phyloP scores from a whole-genome alignment of 2,329 filamentous ascomycete genomes.

The Alternaria consortialis region DNA sequence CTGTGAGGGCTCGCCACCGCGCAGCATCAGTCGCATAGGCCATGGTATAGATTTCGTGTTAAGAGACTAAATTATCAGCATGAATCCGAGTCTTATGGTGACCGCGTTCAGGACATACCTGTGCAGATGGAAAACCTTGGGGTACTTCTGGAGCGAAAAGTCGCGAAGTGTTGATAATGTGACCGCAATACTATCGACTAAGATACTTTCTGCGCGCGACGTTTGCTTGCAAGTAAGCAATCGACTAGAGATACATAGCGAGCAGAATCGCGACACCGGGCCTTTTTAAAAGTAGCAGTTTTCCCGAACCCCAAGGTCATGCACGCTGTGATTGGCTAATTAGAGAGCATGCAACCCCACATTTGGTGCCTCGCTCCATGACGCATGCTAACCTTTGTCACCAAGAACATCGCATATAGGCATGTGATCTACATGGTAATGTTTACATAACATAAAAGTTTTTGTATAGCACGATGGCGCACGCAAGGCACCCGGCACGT shows the following conservation, averaged over 20 bases:
- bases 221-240: not conserved
- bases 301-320: not conserved
- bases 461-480: not conserved
- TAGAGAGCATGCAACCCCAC: constrained; percentile 23
- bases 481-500: not conserved
- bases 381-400: constrained; percentile 7
- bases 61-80: not conserved
- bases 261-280: not conserved
- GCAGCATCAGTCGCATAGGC: constrained; percentile 42
- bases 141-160: not conserved
- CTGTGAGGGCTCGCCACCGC: constrained; percentile 55
- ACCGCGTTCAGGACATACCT: not conserved
- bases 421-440: not conserved
- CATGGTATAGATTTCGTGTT: constrained; percentile 23
- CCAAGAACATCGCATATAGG: not conserved
- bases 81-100: not conserved
- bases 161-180: not conserved
- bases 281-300: constrained; percentile 1
- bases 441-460: not conserved
- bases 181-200: not conserved
- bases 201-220: no score
- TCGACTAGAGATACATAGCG: not conserved
- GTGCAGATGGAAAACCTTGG: not conserved
- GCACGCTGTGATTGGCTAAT: constrained; percentile 33
- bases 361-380: constrained; percentile 9